Evolutionary conservation across 192 early-diverging fungal species (phyloP), one percentile per base, ranked within the genome.

Genomic region (Funneliformis geosporum): DNA sequence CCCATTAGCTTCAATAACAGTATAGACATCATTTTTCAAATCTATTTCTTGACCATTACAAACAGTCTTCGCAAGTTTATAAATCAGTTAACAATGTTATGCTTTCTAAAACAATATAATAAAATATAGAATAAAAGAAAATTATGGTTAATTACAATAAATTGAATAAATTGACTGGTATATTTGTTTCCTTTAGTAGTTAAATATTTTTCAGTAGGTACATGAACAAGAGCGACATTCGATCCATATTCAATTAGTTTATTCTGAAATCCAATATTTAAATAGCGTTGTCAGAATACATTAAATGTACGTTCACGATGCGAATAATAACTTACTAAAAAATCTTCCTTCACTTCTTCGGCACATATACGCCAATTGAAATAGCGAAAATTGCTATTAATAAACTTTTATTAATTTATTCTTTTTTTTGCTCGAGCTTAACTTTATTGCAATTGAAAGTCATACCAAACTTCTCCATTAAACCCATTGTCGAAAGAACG

Each of bases 381-480:
- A 33, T 33, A 33, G 33, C 33, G 33, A 76, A 76, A 76, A 76
- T 28, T 39, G 8, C 40, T 18, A 47, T 76, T 62, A 39, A 75
- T 23, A 50, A 40, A 33, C 2, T 0, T 62, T 61, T 61, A 38
- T n/a, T 8, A 23, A 33, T 33, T 33, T 33, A n/a, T n/a, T 33
- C 0, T 2, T 33, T 2, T 33, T 33, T 33, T 33, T 33, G 33
- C 2, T 33, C n/a, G n/a, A 33, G 0, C n/a, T 76, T 39, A 21
- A 42, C 5, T 7, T 62, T 42, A 62, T n/a, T 39, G 62, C 23
- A n/a, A 62, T 62, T 8, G n/a, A 43, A 40, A 76, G 42, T 62
- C 25, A 59, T 73, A 73, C 72, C 72, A 59, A 16, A 73, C 55
- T 55, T 73, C n/a, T 16, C 72, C 72, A 73, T 73, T 73, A 38